Base-by-base conservation (phyloP, 345 rosid species). In the Camelina sativa region DNA sequence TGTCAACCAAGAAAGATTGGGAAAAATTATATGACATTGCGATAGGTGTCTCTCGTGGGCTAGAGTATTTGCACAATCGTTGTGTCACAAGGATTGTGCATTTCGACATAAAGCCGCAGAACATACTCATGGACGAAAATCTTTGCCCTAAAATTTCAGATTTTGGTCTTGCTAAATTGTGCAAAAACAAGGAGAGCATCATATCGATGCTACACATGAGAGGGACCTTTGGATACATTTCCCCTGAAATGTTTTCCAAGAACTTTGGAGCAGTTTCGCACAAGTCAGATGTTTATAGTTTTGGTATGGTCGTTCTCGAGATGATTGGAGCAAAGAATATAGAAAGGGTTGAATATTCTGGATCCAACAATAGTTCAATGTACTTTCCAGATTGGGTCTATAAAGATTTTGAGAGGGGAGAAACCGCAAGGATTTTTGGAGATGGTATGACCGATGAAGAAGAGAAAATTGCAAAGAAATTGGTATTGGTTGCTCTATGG, bases 91-190 rank as follows among this genome's bases (percentile, higher is more conserved):
- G 86, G 66, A 86, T 84, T 35, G 50, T 84, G 44, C 87, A 86
- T 32, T 81, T 84, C 13, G 85, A 84, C 60, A 84, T 82, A 32
- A 84, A 86, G 20, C 85, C 84, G n/a, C 87, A 86, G 2, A 86
- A 84, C 25, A 80, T 86, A 55, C 72, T 86, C 2, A 71, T 82
- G 9, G 81, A 86, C 9, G 25, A 70, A 8, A 16, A 76, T 5
- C 67, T 82, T 11, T 23, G 17, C 15, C 87, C 84, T 0, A 84
- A 86, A 2, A 83, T 84, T 11, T 76, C 82, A 0, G 89, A 86
- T 60, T 86, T 86, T 0, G 87, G 89, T 10, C 89, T 86, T 20
- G 83, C 87, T 4, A 81, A 79, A 41, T 66, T 76, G 10, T 82
- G 85, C 23, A 58, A 73, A 12, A 70, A 50, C 1, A 70, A 68